phyloP scores from a whole-genome alignment of 1,284 basidiomycete species.

The Apiotrichum laibachii region DNA sequence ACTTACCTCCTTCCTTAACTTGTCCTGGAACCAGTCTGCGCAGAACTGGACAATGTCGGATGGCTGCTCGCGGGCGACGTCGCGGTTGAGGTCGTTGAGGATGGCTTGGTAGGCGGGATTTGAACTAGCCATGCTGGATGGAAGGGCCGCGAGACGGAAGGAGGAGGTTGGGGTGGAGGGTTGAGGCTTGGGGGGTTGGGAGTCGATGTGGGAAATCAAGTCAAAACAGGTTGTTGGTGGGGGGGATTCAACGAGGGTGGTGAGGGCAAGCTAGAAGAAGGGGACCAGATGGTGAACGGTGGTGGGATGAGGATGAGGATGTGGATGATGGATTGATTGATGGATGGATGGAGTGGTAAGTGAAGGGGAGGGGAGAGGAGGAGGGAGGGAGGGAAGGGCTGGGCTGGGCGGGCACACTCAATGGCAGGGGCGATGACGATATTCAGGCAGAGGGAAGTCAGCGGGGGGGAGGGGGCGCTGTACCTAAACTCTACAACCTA shows the following conservation, averaged over 20 bases:
- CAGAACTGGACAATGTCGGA: constrained; percentile 90
- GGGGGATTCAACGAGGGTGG: neutral
- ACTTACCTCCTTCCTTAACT: constrained; percentile 44
- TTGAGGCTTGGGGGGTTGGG: too few relatives aligned
- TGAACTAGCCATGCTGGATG: constrained; percentile 3
- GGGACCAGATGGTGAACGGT: neutral
- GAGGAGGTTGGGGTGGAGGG: too few relatives aligned
- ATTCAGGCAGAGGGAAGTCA: neutral
- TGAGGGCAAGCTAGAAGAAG: neutral
- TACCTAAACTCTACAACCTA: too few relatives aligned
- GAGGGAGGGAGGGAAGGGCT: neutral
- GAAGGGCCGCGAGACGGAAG: neutral
- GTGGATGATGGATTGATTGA: too few relatives aligned
- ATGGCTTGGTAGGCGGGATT: constrained; percentile 48
- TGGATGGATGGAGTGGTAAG: neutral
- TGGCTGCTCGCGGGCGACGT: constrained; percentile 78
- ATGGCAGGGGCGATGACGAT: neutral
- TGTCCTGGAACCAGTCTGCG: constrained; percentile 86
- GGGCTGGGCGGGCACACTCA: too few relatives aligned
- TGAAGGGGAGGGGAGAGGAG: neutral
- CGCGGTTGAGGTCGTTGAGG: constrained; percentile 80
- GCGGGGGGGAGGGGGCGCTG: too few relatives aligned
- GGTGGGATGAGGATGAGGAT: too few relatives aligned
- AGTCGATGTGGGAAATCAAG: too few relatives aligned
- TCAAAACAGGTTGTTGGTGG: too few relatives aligned